phyloP scores from a whole-genome alignment of 495 filamentous ascomycete genomes.

The Apiosordaria backusii region DNA sequence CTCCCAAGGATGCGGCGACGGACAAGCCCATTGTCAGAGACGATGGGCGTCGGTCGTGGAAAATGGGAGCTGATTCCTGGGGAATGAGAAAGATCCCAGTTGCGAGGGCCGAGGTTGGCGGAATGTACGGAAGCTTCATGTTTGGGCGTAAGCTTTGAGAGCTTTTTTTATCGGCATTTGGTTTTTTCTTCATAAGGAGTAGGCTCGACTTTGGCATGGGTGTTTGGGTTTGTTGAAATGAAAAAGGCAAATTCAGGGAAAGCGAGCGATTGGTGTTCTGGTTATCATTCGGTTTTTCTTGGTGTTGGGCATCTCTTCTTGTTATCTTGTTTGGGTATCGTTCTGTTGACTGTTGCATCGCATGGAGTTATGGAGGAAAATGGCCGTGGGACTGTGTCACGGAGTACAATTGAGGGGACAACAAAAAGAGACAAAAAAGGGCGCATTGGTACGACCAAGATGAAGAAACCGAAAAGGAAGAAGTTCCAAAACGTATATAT shows the following conservation, averaged over 20 bases:
- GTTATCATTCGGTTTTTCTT: background rate
- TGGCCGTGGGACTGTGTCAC: background rate
- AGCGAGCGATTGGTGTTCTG: constrained; percentile 8
- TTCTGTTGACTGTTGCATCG: background rate
- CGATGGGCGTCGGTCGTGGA: constrained; percentile 64
- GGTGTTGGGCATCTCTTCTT: background rate
- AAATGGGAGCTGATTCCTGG: constrained; percentile 87
- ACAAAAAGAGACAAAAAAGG: background rate
- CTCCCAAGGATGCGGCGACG: constrained; percentile 23
- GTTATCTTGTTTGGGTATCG: background rate
- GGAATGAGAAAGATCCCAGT: constrained; percentile 85
- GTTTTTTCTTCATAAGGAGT: background rate
- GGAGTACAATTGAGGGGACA: background rate
- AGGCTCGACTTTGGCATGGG: constrained; percentile 4
- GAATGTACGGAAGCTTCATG: constrained; percentile 85
- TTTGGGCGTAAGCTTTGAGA: constrained; percentile 53
- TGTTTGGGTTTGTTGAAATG: constrained; percentile 2
- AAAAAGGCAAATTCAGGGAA: constrained; percentile 7
- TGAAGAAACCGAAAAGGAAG: background rate
- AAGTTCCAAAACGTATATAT: background rate
- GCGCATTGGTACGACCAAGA: background rate
- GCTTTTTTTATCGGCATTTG: constrained; percentile 6
- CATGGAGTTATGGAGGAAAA: constrained; percentile 3
- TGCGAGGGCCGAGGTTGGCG: constrained; percentile 71
- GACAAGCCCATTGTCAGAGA: constrained; percentile 20